Percentiles rank a stretch among this genome's conserved stretches.
Conservation (phyloP, 345 rosid genomes). For the Excoecaria agallocha region DNA sequence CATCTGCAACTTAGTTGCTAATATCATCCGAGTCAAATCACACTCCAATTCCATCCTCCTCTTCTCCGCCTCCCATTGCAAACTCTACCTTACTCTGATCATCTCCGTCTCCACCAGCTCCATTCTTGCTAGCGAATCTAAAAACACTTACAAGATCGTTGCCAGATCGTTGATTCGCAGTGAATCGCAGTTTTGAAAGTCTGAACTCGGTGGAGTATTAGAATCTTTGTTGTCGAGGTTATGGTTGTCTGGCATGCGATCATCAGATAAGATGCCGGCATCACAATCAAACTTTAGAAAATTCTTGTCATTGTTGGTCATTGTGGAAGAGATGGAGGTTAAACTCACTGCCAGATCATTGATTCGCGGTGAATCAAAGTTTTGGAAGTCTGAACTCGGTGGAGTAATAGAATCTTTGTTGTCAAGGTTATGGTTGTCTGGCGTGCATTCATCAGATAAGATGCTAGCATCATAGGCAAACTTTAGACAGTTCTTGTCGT, state of each 20-base stretch:
- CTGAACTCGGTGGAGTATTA: constrained; percentile 16
- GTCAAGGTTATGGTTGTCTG: constrained; percentile 3
- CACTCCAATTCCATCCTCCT: constrained; percentile 44
- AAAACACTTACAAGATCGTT: constrained; percentile 34
- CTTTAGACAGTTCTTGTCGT: constrained; percentile 17
- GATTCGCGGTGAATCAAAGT: constrained; percentile 18
- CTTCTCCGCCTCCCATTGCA: constrained; percentile 49
- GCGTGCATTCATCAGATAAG: constrained; percentile 17
- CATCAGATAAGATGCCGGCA: constrained; percentile 23
- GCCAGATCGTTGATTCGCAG: constrained; percentile 24
- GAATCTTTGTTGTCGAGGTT: constrained; percentile 25
- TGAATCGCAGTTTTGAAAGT: constrained; percentile 18
- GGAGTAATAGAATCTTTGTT: constrained; percentile 26
- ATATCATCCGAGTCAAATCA: constrained; percentile 51
- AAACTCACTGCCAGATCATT: constrained; percentile 30
- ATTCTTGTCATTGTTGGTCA: background rate
- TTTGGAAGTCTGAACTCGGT: constrained; percentile 15
- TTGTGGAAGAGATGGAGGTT: too few relatives aligned
- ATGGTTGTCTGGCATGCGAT: constrained; percentile 5
- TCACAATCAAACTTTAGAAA: constrained; percentile 21
- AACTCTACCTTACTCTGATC: constrained; percentile 53
- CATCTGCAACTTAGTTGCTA: constrained; percentile 50
- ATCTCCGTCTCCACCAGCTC: constrained; percentile 58
- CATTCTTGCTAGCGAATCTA: constrained; percentile 49
- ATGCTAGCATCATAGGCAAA: constrained; percentile 24